Conservation (phyloP, 2,329 filamentous ascomycete genomes). For the Pestalotiopsis sp. region DNA sequence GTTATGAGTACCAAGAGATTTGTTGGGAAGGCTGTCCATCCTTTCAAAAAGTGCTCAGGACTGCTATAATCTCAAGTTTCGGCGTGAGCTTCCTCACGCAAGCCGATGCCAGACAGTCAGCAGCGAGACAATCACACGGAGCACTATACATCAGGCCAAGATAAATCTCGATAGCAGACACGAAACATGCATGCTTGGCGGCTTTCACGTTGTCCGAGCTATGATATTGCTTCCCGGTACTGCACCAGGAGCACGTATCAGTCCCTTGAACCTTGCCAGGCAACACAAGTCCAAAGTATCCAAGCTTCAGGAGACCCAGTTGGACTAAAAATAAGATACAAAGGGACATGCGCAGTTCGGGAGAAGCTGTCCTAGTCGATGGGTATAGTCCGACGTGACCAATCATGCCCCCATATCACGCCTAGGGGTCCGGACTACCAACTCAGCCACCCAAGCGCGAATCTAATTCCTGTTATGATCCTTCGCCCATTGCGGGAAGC, state of each 20-base stretch:
- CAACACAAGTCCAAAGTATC: background rate
- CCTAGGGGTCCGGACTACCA: background rate
- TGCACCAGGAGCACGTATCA: background rate
- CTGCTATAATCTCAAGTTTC: too few relatives aligned
- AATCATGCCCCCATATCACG: background rate
- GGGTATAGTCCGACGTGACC: background rate
- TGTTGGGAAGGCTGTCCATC: accelerated
- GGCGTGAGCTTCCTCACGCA: too few relatives aligned
- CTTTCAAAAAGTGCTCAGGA: too few relatives aligned
- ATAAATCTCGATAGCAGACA: too few relatives aligned
- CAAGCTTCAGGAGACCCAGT: background rate
- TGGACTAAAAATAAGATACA: background rate
- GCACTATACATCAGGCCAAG: too few relatives aligned
- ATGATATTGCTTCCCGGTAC: too few relatives aligned
- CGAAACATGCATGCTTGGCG: too few relatives aligned
- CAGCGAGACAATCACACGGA: too few relatives aligned
- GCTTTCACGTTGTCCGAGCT: too few relatives aligned
- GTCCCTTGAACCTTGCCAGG: background rate
- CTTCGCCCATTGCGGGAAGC: background rate
- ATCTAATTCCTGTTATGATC: background rate
- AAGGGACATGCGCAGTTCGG: background rate
- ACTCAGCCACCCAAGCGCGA: background rate
- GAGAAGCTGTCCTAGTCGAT: background rate
- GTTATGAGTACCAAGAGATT: background rate
- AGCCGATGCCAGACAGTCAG: too few relatives aligned